Evolutionary conservation across 2,329 filamentous ascomycete genomes (phyloP), one percentile per base, ranked within the genome.

Genomic region (Neopestalotiopsis clavispora): DNA sequence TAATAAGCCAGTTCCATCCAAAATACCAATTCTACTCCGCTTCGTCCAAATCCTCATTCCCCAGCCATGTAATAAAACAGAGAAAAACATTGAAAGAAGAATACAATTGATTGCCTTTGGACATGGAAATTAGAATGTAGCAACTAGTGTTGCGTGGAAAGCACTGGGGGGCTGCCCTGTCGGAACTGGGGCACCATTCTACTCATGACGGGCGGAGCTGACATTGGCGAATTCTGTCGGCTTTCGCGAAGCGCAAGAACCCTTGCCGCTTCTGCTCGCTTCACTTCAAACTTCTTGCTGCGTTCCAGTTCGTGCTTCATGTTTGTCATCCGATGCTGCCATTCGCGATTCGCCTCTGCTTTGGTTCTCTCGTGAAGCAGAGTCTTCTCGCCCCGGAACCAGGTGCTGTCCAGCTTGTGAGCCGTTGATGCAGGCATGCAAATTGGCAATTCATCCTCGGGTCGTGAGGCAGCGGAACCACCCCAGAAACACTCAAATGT

Each of bases 401-500:
- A 88, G 4, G 84, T 80, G 30, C 79, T 78, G 72, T 90, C 87
- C 4, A 90, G 81, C 66, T 78, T 82, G 40, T 78, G 77, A 2
- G 86, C 85, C 2, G 82, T 71, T 0, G 75, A 66, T 1, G 81
- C 74, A 17, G 82, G 68, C 1, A 84, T 83, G 6, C 72, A 85
- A 67, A 66, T 79, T 72, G 77, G 72, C 63, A 72, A 78, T 40
- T 84, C 82, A 52, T 77, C 74, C 14, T 72, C 60, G 6, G 74
- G 77, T 14, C 86, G 82, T 1, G 79, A 72, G 59, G 74, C 76
- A 4, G 86, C 82, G 4, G 89, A 89, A 14, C 84, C 87, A 66
- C 87, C 87, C 84, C 87, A 90, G 67, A 79, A 82, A 77, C 87
- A 90, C 56, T 81, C 82, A 73, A 90, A 89, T 10, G 77, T 74